phyloP scores from a whole-genome alignment of 352 stramenopile species.

The Halophytophthora polymorphica region DNA sequence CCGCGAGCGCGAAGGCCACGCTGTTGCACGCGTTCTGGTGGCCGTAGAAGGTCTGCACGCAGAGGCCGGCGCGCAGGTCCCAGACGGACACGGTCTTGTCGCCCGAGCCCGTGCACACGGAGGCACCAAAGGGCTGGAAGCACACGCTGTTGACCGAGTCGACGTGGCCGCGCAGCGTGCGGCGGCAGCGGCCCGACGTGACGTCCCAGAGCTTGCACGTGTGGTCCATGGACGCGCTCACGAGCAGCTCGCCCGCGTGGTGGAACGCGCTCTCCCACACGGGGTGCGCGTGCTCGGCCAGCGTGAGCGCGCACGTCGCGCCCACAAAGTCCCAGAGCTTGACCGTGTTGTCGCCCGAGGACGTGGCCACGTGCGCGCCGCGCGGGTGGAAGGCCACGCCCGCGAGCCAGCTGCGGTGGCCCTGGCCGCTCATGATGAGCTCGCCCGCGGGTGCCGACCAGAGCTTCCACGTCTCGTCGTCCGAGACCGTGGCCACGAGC shows the following conservation, averaged over 20 bases:
- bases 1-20: slow-evolving; percentile 80
- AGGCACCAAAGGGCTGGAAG: slow-evolving; percentile 93
- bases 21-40: slow-evolving; percentile 94
- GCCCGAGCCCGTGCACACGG: slow-evolving; percentile 90
- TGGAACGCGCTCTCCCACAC: slow-evolving; percentile 94
- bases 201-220: slow-evolving; percentile 94
- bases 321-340: slow-evolving; percentile 95
- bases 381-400: slow-evolving; percentile 90
- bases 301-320: slow-evolving; percentile 85
- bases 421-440: slow-evolving; percentile 94
- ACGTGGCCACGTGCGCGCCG: slow-evolving; percentile 90
- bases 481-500: slow-evolving; percentile 90
- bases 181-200: slow-evolving; percentile 82
- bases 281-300: slow-evolving; percentile 91
- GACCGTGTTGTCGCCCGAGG: slow-evolving; percentile 90
- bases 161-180: slow-evolving; percentile 93
- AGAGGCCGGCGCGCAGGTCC: slow-evolving; percentile 91
- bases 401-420: slow-evolving; percentile 90
- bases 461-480: slow-evolving; percentile 95
- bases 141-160: slow-evolving; percentile 92
- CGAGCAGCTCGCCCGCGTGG: slow-evolving; percentile 92
- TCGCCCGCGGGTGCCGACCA: slow-evolving; percentile 92
- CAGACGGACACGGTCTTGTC: slow-evolving; percentile 96
- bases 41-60: slow-evolving; percentile 94
- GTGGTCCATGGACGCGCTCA: slow-evolving; percentile 92